Percentiles rank a stretch among this genome's conserved stretches.
phyloP scores from a whole-genome alignment of 345 rosid genomes.

The Boechera stricta region DNA sequence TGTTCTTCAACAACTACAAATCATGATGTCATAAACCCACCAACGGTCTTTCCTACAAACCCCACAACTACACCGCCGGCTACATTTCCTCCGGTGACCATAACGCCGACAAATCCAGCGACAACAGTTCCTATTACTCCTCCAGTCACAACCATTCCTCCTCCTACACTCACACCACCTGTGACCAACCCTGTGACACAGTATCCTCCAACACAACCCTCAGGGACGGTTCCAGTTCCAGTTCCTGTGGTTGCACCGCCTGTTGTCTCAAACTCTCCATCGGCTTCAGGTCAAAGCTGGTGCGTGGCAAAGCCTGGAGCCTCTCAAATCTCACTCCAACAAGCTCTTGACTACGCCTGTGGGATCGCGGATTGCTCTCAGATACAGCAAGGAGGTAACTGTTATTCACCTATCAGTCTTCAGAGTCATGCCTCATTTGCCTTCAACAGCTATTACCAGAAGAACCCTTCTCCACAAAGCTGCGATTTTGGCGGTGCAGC shows the following conservation, averaged over 20 bases:
- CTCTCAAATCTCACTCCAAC: constrained; percentile 59
- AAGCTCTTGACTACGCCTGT: constrained; percentile 91
- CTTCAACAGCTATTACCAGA: constrained; percentile 93
- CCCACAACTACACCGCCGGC: constrained; percentile 58
- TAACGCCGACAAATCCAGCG: constrained; percentile 57
- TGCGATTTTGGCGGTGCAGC: constrained; percentile 94
- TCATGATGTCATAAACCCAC: constrained; percentile 53
- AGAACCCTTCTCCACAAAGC: constrained; percentile 76
- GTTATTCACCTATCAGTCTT: constrained; percentile 70
- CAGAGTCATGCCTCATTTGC: constrained; percentile 93
- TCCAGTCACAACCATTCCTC: constrained; percentile 55
- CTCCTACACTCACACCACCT: constrained; percentile 58
- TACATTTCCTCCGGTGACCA: constrained; percentile 47
- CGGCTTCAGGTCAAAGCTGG: constrained; percentile 82
- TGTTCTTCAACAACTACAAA: constrained; percentile 51
- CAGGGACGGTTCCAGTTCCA: constrained; percentile 66
- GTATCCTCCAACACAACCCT: constrained; percentile 62
- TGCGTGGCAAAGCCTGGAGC: constrained; percentile 82
- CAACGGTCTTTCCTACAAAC: constrained; percentile 51
- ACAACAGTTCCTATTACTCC: constrained; percentile 47
- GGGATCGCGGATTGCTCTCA: constrained; percentile 87
- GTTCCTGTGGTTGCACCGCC: constrained; percentile 72
- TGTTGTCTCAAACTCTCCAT: constrained; percentile 63
- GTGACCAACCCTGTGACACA: constrained; percentile 60
- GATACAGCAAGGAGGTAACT: constrained; percentile 84